Base-by-base conservation (phyloP, 108 stramenopile genomes). In the Fistulifera pelliculosa region DNA sequence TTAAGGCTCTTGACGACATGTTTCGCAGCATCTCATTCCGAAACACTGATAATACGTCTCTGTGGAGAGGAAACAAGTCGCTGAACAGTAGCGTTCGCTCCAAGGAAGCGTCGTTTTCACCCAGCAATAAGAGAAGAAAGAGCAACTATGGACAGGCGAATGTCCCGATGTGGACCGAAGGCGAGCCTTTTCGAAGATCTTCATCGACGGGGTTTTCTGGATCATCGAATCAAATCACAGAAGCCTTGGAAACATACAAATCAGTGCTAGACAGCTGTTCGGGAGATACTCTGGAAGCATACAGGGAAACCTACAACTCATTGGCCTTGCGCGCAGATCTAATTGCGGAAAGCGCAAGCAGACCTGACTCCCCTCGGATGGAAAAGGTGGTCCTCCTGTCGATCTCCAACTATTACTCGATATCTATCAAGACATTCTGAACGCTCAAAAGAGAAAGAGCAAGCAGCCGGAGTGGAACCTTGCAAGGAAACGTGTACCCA, bases 1-100 rank as follows among this genome's bases (percentile, higher is more conserved):
- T 87, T 39, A 75, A 75, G 42, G 85, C 85, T n/a, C 52, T 87
- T 38, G 85, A 83, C 61, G 85, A 87, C 43, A 52, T 87, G 44
- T 87, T 87, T 54, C 74, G 75, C 26, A 80, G 76, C 19, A 83
- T 87, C 64, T 72, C 79, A 5, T 87, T 87, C 56, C 74, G 79
- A n/a, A 74, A 75, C 17, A 54, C 62, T 12, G 62, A 26, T 25
- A 38, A 38, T 38, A 14, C 39, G 49, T 16, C 18, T 1, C 38
- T 51, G 21, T 38, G 69, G 35, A 18, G 50, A 49, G 15, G 58
- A 52, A 27, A 38, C 27, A 40, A 58, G 26, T 22, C 50, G 27
- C n/a, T 47, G 24, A 26, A 24, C 42, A n/a, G 22, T 16, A n/a
- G 31, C 8, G 3, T 8, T 35, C 31, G 31, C 31, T 35, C 31